Evolutionary conservation across 306 rosid genomes (phyloP), one percentile per base, ranked within the genome.

Genomic region (Rosa lucieae): DNA sequence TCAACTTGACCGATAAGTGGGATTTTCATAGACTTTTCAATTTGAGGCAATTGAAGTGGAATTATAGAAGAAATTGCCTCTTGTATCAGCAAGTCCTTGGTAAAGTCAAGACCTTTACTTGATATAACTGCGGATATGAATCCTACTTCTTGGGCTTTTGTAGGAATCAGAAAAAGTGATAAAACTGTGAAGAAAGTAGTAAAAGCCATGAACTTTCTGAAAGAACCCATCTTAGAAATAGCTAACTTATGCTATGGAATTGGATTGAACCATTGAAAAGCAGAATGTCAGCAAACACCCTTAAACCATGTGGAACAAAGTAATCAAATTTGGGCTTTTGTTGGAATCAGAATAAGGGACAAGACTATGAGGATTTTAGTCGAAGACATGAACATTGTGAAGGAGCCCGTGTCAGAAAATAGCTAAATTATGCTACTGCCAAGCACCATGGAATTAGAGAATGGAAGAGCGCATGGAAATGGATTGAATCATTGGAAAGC

Each of bases 101-200:
- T 88, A 82, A 75, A 92, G 67, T 84, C 92, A 44, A 94, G 97
- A 85, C 98, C 97, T 75, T 85, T 86, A 10, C 91, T 84, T 37
- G 92, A 88, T 82, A 90, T 48, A 46, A 86, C 84, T 70, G 83
- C 89, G 51, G 89, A 90, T 62, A 92, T 75, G 83, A 88, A 92
- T 65, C 97, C 97, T 69, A 85, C 89, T 74, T 86, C 90, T 56
- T 79, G 82, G 74, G 77, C 58, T 48, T 74, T 87, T 14, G 89
- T 18, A 76, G 85, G 81, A 75, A 77, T 37, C 14, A 83, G 67
- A 4, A 86, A 12, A 85, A 86, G 86, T 44, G 70, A 79, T 0
- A 88, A 10, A 48, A 86, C 15, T 52, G 77, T 9, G 69, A 81
- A 44, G 44, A 66, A 44, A 81, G 75, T 39, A 56, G 65, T 74